Percentiles rank a stretch among this genome's conserved stretches.
Conservation (phyloP, 2,329 filamentous ascomycete genomes). For the Neofusicoccum umdonicola region DNA sequence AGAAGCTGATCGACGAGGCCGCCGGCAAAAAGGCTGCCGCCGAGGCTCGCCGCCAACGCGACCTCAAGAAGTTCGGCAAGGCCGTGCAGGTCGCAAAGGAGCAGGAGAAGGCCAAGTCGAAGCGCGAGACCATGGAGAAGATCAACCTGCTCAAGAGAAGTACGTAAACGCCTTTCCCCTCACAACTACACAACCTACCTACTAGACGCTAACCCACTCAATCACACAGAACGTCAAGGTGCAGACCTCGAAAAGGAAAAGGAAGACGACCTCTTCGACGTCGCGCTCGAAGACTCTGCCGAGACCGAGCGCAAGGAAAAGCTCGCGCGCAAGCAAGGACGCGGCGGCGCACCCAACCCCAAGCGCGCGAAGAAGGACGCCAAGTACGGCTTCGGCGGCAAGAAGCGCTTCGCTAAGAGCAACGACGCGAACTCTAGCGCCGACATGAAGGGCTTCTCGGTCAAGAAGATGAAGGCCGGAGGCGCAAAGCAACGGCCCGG, state of each 20-base stretch:
- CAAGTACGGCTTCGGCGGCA: constrained; percentile 93
- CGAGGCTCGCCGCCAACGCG: constrained; percentile 86
- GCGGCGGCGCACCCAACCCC: constrained; percentile 47
- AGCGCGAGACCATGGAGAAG: constrained; percentile 91
- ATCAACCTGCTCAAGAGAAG: constrained; percentile 94
- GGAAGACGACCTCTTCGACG: constrained; percentile 87
- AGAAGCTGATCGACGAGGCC: constrained; percentile 87
- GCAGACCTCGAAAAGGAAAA: constrained; percentile 62
- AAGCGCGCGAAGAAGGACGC: constrained; percentile 94
- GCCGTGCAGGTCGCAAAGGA: constrained; percentile 94
- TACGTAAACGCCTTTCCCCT: constrained; percentile 47
- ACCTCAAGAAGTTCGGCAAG: constrained; percentile 99
- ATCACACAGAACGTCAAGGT: constrained; percentile 73
- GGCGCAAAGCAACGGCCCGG: constrained; percentile 34
- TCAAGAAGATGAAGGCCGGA: constrained; percentile 74
- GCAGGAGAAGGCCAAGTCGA: constrained; percentile 89
- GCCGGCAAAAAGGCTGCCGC: constrained; percentile 87
- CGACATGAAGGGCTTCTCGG: constrained; percentile 77
- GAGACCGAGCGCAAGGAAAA: constrained; percentile 48
- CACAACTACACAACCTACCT: too few species aligned
- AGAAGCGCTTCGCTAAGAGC: constrained; percentile 89
- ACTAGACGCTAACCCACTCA: constrained; percentile 22
- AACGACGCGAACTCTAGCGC: constrained; percentile 80
- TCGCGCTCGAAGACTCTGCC: constrained; percentile 72
- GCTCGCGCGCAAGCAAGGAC: constrained; percentile 39